phyloP scores from a whole-genome alignment of 2,329 filamentous ascomycete species.

The Alternaria sp. region DNA sequence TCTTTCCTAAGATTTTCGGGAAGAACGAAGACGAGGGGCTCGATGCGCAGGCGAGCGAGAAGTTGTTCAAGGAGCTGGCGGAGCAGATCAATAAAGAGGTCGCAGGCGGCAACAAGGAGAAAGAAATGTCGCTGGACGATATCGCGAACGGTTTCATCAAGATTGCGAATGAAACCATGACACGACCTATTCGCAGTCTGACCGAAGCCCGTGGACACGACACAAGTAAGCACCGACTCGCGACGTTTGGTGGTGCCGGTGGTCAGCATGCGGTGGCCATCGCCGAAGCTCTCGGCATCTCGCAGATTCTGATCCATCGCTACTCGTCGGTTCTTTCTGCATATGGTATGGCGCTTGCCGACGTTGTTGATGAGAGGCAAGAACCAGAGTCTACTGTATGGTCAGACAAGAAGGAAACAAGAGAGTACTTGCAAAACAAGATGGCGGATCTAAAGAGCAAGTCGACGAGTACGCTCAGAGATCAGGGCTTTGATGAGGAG shows the following conservation, averaged over 20 bases:
- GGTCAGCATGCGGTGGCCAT: conserved; percentile 94
- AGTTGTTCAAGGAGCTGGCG: conserved; percentile 77
- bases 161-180: conserved; percentile 92
- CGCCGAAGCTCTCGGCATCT: conserved; percentile 82
- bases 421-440: conserved; percentile 72
- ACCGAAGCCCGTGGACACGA: conserved; percentile 94
- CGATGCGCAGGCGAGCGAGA: conserved; percentile 77
- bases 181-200: conserved; percentile 84
- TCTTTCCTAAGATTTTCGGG: conserved; percentile 95
- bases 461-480: conserved; percentile 70
- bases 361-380: conserved; percentile 91
- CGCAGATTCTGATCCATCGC: conserved; percentile 83
- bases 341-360: conserved; percentile 91
- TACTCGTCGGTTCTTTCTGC: conserved; percentile 91
- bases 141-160: conserved; percentile 90
- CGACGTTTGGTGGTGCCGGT: conserved; percentile 90
- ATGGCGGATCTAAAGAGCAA: conserved; percentile 83
- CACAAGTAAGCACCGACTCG: conserved; percentile 86
- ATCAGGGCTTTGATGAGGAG: conserved; percentile 79
- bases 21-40: conserved; percentile 84
- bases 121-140: conserved; percentile 78
- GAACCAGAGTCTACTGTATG: conserved; percentile 73
- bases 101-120: conserved; percentile 64
- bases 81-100: conserved; percentile 80
- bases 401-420: conserved; percentile 65